These are phyloP conservation scores for Apiospora malaysiana DNA, from an alignment of 2,329 filamentous ascomycete genomes.

Conservation along the genomic window DNA sequence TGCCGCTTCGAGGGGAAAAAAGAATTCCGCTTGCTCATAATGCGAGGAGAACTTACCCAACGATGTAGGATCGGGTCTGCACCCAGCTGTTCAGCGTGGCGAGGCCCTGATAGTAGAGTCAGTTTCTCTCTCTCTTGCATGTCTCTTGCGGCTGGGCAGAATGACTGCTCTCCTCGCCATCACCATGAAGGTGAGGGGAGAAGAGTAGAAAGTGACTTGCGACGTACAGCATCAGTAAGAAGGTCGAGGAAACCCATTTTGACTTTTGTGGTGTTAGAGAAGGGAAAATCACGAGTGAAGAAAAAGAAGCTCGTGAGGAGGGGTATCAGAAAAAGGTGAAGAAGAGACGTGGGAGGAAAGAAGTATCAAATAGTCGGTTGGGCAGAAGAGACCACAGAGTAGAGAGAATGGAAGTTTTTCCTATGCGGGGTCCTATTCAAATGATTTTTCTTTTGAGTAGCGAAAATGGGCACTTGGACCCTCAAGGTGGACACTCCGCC, in stretches of 20 bases:
- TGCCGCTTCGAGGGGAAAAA: not conserved
- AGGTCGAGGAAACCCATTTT: conserved; percentile 68
- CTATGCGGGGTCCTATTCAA: conserved; percentile 19
- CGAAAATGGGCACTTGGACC: conserved; percentile 16
- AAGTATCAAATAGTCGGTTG: conserved; percentile 19
- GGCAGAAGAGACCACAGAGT: conserved; percentile 1
- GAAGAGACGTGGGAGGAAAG: conserved; percentile 35
- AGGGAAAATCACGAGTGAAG: conserved; percentile 27
- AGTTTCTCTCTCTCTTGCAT: conserved; percentile 24
- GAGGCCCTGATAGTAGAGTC: conserved; percentile 25
- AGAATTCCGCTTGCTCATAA: not conserved
- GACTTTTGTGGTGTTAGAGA: conserved; percentile 26
- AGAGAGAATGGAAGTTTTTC: conserved; percentile 20
- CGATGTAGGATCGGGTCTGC: conserved; percentile 72
- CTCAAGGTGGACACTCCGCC: conserved; percentile 1
- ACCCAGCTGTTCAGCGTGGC: conserved; percentile 65
- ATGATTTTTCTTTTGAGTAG: conserved; percentile 20
- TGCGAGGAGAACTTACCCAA: conserved; percentile 63
- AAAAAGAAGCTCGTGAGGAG: conserved; percentile 28
- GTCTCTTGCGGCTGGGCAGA: conserved; percentile 14
- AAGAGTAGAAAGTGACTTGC: conserved; percentile 19
- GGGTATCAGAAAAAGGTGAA: conserved; percentile 38
- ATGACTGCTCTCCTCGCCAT: conserved; percentile 1
- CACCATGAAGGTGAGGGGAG: conserved; percentile 8
- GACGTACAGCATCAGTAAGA: conserved; percentile 54